phyloP scores from a whole-genome alignment of 73 alveolate species.

The Paramecium biaurelia region DNA sequence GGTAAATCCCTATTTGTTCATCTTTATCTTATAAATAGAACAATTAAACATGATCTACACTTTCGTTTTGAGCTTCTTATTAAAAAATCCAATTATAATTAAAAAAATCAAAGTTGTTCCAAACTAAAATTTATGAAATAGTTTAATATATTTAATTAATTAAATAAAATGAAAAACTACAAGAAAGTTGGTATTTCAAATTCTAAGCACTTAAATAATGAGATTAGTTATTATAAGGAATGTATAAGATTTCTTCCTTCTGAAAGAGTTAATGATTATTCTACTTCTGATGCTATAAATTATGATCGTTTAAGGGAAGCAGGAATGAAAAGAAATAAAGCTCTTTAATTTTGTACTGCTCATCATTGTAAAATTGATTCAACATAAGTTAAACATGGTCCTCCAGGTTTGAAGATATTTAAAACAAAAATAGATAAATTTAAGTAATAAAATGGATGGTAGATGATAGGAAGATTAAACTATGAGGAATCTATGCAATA shows the following conservation, averaged over 20 bases:
- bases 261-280: constrained; percentile 28
- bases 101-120: no score
- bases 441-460: constrained; percentile 7
- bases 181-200: neutral
- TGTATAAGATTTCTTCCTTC: neutral
- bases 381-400: constrained; percentile 43
- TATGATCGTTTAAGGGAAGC: neutral
- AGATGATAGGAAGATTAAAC: neutral
- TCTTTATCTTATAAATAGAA: no score
- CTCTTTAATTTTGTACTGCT: neutral
- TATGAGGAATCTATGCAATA: neutral
- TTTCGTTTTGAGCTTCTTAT: no score
- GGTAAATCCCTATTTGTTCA: no score
- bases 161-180: neutral
- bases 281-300: neutral
- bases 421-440: constrained; percentile 21
- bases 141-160: neutral
- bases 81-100: no score
- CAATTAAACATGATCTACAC: no score
- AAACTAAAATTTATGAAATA: neutral
- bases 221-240: constrained; percentile 26
- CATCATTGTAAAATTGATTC: constrained; percentile 44
- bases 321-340: neutral
- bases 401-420: constrained; percentile 43
- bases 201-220: neutral